Percentiles rank a stretch among this genome's conserved stretches.
phyloP scores from a whole-genome alignment of 2,329 filamentous ascomycete genomes.

The Diaporthe capsici region DNA sequence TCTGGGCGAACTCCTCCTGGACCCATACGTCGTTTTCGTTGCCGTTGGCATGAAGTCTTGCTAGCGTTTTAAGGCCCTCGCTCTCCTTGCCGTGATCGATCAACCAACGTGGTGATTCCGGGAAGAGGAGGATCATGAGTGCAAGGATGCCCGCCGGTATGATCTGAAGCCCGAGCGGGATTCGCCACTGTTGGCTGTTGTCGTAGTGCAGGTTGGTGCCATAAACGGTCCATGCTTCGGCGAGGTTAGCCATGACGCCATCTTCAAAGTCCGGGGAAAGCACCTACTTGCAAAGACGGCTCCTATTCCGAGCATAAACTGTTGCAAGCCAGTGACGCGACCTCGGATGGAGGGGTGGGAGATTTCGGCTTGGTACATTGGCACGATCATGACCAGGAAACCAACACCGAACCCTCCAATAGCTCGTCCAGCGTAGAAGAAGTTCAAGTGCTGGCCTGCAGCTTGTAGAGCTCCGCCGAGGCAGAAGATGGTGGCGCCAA shows the following conservation, averaged over 20 bases:
- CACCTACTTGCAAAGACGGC: conserved; percentile 6
- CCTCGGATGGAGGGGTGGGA: conserved; percentile 4
- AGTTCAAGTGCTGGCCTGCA: conserved; percentile 8
- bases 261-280: not conserved
- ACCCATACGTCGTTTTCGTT: conserved; percentile 26
- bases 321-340: not conserved
- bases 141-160: conserved; percentile 25
- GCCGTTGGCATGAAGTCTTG: conserved; percentile 29
- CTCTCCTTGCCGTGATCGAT: conserved; percentile 26
- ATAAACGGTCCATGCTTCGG: conserved; percentile 17
- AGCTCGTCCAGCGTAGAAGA: not conserved
- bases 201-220: conserved; percentile 5
- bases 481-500: conserved; percentile 6
- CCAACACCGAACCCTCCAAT: conserved; percentile 5
- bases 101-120: conserved; percentile 33
- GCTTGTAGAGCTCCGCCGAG: conserved; percentile 11
- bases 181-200: conserved; percentile 29
- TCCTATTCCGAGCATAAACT: conserved; percentile 13
- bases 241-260: not conserved
- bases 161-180: conserved; percentile 37
- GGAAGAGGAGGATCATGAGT: conserved; percentile 29
- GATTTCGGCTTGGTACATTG: conserved; percentile 19
- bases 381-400: conserved; percentile 26
- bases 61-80: conserved; percentile 8
- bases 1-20: conserved; percentile 25